These are phyloP conservation scores for Trifolium fragiferum DNA, from an alignment of 306 rosid genomes.

Conservation along the genomic window DNA sequence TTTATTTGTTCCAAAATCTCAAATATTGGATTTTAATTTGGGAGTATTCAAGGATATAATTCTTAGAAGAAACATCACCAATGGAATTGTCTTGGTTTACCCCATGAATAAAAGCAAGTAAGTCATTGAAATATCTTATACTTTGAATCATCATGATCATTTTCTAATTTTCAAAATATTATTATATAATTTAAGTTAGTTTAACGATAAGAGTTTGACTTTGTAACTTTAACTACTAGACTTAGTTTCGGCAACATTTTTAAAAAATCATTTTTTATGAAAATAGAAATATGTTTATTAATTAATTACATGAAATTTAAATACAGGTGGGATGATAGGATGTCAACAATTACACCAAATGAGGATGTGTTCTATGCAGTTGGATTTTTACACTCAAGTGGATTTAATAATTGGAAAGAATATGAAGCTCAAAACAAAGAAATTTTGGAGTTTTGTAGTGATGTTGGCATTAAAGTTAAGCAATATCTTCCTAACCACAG, in stretches of 20 bases:
- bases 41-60: constrained; percentile 70
- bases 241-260: too few species aligned
- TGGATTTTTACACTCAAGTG: constrained; percentile 77
- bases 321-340: constrained; percentile 81
- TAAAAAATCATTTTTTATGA: too few species aligned
- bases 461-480: constrained; percentile 62
- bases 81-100: constrained; percentile 66
- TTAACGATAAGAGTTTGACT: too few species aligned
- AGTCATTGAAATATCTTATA: constrained; percentile 14
- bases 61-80: constrained; percentile 66
- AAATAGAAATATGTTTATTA: not conserved
- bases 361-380: constrained; percentile 85
- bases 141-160: not conserved
- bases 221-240: too few species aligned
- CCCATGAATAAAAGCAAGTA: constrained; percentile 91
- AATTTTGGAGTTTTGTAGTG: constrained; percentile 62
- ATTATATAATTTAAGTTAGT: not conserved
- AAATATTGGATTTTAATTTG: constrained; percentile 59
- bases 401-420: constrained; percentile 70
- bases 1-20: constrained; percentile 73
- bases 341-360: constrained; percentile 70
- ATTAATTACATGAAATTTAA: constrained; percentile 1
- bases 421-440: constrained; percentile 72
- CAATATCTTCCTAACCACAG: constrained; percentile 74
- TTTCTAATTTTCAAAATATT: not conserved